Percentiles rank a stretch among this genome's conserved stretches.
phyloP scores from a whole-genome alignment of 2,329 filamentous ascomycete genomes.

The Lasiodiplodia theobromae region DNA sequence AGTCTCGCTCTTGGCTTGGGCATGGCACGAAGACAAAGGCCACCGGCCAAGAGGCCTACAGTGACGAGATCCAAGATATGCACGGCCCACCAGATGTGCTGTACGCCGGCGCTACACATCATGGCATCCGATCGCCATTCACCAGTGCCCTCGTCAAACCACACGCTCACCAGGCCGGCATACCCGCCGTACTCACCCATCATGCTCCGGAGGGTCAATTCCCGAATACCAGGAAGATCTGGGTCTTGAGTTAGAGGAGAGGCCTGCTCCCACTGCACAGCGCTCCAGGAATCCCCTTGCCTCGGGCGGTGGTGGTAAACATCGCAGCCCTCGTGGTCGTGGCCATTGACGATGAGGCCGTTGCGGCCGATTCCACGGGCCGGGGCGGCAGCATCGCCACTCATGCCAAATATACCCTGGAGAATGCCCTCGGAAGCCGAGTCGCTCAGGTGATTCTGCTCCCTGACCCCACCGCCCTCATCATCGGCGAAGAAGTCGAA shows the following conservation, averaged over 20 bases:
- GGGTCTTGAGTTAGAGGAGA: slow-evolving; percentile 29
- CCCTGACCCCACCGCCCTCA: slow-evolving; percentile 75
- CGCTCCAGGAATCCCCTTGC: slow-evolving; percentile 26
- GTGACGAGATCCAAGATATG: slow-evolving; percentile 73
- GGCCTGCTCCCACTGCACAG: slow-evolving; percentile 32
- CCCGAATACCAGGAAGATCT: slow-evolving; percentile 71
- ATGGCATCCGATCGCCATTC: slow-evolving; percentile 85
- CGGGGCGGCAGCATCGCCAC: slow-evolving; percentile 64
- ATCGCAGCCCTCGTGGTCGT: slow-evolving; percentile 95
- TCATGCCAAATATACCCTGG: slow-evolving; percentile 83
- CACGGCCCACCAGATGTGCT: slow-evolving; percentile 94
- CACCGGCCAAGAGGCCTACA: slow-evolving; percentile 41
- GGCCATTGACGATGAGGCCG: slow-evolving; percentile 87
- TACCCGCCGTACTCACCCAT: slow-evolving; percentile 98
- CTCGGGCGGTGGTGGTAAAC: slow-evolving; percentile 71
- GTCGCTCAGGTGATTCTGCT: slow-evolving; percentile 88
- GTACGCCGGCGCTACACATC: slow-evolving; percentile 79
- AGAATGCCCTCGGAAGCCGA: slow-evolving; percentile 75
- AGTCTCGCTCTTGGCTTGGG: background rate
- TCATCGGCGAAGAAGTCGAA: slow-evolving; percentile 76
- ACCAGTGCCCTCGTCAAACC: slow-evolving; percentile 75
- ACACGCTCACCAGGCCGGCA: slow-evolving; percentile 83
- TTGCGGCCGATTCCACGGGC: slow-evolving; percentile 70
- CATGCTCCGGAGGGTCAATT: slow-evolving; percentile 96
- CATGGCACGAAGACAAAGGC: slow-evolving; percentile 13